A percentile compares a stretch with the other conserved stretches of the same genome.
Conservation (phyloP, 129 eudicot genomes). For the Scalesia atractyloides region DNA sequence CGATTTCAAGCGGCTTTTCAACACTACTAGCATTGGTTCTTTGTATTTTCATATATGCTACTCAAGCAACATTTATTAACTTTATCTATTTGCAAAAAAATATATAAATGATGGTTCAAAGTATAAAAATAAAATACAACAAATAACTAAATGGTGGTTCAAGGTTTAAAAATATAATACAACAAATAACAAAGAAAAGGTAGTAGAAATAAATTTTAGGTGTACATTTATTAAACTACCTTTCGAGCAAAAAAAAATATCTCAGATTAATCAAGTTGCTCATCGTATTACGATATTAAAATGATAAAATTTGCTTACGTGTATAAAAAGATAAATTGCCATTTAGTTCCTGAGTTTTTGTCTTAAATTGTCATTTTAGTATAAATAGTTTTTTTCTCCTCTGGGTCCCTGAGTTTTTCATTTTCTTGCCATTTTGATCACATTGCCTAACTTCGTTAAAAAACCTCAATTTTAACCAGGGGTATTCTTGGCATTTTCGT, state of each 20-base stretch:
- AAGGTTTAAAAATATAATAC: neutral
- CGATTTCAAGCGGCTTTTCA: no score
- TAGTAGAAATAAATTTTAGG: neutral
- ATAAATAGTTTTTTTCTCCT: no score
- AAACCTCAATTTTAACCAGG: no score
- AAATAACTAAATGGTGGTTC: neutral
- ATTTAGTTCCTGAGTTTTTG: no score
- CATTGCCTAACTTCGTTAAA: no score
- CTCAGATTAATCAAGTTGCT: neutral
- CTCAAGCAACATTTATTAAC: neutral
- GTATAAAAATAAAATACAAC: no score
- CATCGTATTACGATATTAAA: neutral
- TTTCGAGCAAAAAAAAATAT: neutral
- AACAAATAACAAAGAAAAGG: neutral
- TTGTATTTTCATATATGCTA: neutral
- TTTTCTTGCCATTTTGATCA: no score
- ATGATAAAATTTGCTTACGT: conserved; percentile 12
- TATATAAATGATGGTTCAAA: no score
- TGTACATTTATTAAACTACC: neutral
- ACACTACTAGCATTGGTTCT: neutral
- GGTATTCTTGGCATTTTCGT: no score
- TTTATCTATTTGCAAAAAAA: neutral
- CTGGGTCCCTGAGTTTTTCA: no score
- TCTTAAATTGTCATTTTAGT: no score
- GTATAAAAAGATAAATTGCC: conserved; percentile 11